Evolutionary conservation across 192 early-diverging fungal species (phyloP).

Genomic region (Rhizoclosmatium globosum): DNA sequence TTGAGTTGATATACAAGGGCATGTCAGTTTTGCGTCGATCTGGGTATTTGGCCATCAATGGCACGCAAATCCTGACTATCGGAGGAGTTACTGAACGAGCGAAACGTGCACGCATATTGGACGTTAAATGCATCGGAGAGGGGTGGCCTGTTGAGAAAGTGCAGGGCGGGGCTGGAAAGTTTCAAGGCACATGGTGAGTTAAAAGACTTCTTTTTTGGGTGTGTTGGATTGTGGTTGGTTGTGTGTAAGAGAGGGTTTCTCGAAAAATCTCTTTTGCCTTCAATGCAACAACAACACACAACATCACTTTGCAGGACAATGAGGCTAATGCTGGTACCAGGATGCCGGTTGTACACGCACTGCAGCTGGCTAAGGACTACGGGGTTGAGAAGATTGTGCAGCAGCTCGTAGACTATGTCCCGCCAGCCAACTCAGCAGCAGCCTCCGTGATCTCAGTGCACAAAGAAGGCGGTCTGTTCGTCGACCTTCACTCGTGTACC

Average conservation of each 20-base stretch:
- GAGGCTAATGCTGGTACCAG: neutral
- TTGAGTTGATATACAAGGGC: neutral
- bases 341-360: conserved; percentile 11
- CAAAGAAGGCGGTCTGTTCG: neutral
- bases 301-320: too few species aligned
- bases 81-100: conserved; percentile 3
- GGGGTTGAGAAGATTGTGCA: conserved; percentile 2
- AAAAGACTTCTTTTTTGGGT: neutral
- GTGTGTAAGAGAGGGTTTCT: too few species aligned
- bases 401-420: neutral
- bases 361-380: conserved; percentile 20
- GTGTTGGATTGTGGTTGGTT: neutral
- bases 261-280: too few species aligned
- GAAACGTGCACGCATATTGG: conserved; percentile 5
- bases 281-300: too few species aligned
- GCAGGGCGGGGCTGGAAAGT: conserved; percentile 1
- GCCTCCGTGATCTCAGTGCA: neutral
- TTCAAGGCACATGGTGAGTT: conserved; percentile 24
- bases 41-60: conserved; percentile 2
- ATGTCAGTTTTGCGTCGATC: neutral
- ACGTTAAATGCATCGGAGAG: neutral
- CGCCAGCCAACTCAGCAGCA: neutral
- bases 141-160: conserved; percentile 24
- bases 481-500: neutral
- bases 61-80: conserved; percentile 10